Percentiles rank a stretch among this genome's conserved stretches.
phyloP scores from a whole-genome alignment of 345 rosid species.

The Psidium guajava region DNA sequence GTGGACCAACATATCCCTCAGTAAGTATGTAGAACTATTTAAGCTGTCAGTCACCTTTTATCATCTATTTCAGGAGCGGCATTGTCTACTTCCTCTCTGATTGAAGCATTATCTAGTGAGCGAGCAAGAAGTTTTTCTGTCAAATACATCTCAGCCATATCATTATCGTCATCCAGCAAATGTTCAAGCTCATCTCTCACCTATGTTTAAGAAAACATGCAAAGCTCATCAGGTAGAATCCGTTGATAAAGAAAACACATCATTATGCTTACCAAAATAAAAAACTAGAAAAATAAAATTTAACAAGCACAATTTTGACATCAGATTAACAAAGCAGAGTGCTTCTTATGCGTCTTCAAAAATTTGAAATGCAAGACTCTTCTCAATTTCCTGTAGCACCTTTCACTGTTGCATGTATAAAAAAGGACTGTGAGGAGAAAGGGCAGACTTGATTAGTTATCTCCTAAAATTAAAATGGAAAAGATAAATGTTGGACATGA shows the following conservation, averaged over 20 bases:
- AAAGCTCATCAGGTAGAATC: neutral
- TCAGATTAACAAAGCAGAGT: neutral
- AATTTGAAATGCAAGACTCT: neutral
- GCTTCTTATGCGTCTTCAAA: neutral
- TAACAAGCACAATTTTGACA: neutral
- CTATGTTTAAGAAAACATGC: constrained; percentile 8
- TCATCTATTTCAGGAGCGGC: constrained; percentile 11
- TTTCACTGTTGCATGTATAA: neutral
- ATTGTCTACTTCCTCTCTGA: constrained; percentile 6
- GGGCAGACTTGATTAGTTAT: neutral
- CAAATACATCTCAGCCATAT: constrained; percentile 51
- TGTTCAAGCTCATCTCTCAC: constrained; percentile 58
- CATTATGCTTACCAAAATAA: neutral
- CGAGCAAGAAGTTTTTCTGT: constrained; percentile 30
- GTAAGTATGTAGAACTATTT: neutral
- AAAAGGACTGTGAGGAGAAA: neutral
- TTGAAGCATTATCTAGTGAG: constrained; percentile 10
- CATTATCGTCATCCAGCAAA: constrained; percentile 47
- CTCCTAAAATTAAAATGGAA: neutral
- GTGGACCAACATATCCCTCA: neutral
- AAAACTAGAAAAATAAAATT: neutral
- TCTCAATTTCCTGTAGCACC: neutral
- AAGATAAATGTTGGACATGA: neutral
- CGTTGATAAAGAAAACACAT: neutral
- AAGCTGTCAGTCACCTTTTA: constrained; percentile 15